Evolutionary conservation across 805 yeast genomes (phyloP), one percentile per base, ranked within the genome.

Genomic region (Yarrowia deformans): DNA sequence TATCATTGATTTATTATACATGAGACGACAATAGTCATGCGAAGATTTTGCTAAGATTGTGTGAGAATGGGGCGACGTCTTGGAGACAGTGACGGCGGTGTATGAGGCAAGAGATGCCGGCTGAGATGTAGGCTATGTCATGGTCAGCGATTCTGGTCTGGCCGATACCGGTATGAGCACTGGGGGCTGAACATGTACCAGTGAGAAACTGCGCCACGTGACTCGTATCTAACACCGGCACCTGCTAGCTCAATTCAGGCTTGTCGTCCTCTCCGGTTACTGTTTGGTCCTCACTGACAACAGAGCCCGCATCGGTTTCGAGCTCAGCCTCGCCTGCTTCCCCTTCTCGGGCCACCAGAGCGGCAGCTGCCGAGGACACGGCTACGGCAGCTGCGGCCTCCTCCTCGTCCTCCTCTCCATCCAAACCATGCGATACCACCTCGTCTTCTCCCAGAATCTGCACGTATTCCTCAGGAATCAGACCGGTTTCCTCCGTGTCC

Each of bases 391-490:
- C 48, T 3, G 52, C 52, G 14, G 42, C 52, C 40, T 60, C 66
- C 35, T 54, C 60, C 60, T 60, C 66, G 37, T 60, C 66, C 52
- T 60, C 66, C 16, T 60, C 66, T 19, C 37, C 66, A 4, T 45
- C 66, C 50, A 60, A n/a, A 3, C 66, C 66, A 60, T 60, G 66
- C 66, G 66, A 60, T 43, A 63, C 68, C 43, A 63, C 56, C 68
- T 63, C 68, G 48, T 49, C 68, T n/a, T 63, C 68, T 39, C 56
- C 55, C 40, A 63, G 68, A 48, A 63, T 63, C 67, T 90, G 89
- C 39, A 95, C 97, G 75, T 93, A 95, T 74, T 91, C 97, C 75
- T 93, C 97, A 0, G 99, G 99, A 7, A 95, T 97, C 66, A 95
- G 84, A 1, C 99, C 99, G 13, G 96, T 90, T 71, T 88, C 90